Percentiles rank a stretch among this genome's conserved stretches.
These are phyloP conservation scores for Comarum palustre DNA, from an alignment of 306 rosid genomes.

Conservation along the genomic window DNA sequence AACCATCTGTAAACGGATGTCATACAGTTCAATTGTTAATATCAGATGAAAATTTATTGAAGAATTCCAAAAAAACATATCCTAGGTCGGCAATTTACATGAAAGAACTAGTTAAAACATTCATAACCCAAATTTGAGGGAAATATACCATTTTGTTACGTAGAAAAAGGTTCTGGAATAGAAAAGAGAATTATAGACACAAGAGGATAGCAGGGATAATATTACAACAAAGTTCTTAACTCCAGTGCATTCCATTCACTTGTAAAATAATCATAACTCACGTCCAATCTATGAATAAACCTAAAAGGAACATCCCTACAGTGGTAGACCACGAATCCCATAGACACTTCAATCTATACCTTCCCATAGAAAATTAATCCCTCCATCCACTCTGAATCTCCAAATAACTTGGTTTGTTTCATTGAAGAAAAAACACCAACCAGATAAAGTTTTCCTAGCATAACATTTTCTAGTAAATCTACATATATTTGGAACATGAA, in stretches of 20 bases:
- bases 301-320: background rate
- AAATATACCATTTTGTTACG: background rate
- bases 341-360: background rate
- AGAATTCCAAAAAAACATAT: background rate
- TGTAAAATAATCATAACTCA: background rate
- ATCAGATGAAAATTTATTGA: background rate
- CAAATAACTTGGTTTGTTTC: background rate
- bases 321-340: background rate
- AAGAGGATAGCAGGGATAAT: background rate
- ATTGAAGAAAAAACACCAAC: background rate
- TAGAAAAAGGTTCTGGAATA: background rate
- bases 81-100: background rate
- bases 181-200: background rate
- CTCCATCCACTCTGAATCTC: background rate
- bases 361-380: background rate
- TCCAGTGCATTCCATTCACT: background rate
- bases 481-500: background rate
- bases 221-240: background rate
- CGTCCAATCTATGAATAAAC: no score
- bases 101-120: background rate
- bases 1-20: constrained; percentile 72
- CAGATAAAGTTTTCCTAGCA: no score
- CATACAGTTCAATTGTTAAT: constrained; percentile 17
- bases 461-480: background rate
- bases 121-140: background rate